Percentiles rank a stretch among this genome's conserved stretches.
Conservation (phyloP, 352 stramenopile genomes). For the Pythium utonaiense region DNA sequence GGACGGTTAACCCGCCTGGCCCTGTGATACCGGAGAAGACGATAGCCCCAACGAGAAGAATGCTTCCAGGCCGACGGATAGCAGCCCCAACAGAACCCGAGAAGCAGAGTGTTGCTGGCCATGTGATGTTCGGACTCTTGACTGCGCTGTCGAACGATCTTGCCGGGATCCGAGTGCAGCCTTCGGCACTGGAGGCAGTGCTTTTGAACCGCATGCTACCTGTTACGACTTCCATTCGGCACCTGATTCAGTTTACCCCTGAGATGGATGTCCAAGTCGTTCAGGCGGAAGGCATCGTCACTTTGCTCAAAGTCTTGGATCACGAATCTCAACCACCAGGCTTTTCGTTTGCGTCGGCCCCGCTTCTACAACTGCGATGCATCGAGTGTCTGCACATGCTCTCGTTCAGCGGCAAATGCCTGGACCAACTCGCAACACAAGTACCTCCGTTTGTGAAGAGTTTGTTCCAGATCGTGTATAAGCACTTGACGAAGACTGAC, state of each 20-base stretch:
- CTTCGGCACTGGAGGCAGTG: conserved; percentile 60
- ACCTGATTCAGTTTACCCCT: conserved; percentile 74
- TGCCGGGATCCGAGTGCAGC: conserved; percentile 63
- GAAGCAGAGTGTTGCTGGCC: conserved; percentile 47
- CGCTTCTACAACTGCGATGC: conserved; percentile 76
- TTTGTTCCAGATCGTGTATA: conserved; percentile 82
- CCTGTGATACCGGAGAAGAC: conserved; percentile 24
- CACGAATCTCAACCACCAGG: conserved; percentile 76
- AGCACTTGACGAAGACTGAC: conserved; percentile 70
- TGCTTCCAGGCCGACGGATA: conserved; percentile 8
- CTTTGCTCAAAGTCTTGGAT: conserved; percentile 73
- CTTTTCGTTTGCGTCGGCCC: conserved; percentile 74
- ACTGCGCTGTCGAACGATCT: conserved; percentile 70
- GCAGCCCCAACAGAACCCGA: conserved; percentile 30
- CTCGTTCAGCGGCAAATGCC: conserved; percentile 81
- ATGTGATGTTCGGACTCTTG: conserved; percentile 77
- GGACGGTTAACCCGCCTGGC: conserved; percentile 42
- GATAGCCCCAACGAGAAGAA: conserved; percentile 17
- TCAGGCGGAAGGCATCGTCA: conserved; percentile 68
- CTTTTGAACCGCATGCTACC: conserved; percentile 70
- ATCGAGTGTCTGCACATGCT: conserved; percentile 86
- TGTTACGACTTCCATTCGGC: conserved; percentile 71
- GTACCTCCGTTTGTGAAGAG: conserved; percentile 85
- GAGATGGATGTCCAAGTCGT: conserved; percentile 86
- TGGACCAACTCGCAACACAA: conserved; percentile 68